Percentiles rank a stretch among this genome's conserved stretches.
phyloP scores from a whole-genome alignment of 2,329 filamentous ascomycete species.

The Fonsecaea pugnacius region DNA sequence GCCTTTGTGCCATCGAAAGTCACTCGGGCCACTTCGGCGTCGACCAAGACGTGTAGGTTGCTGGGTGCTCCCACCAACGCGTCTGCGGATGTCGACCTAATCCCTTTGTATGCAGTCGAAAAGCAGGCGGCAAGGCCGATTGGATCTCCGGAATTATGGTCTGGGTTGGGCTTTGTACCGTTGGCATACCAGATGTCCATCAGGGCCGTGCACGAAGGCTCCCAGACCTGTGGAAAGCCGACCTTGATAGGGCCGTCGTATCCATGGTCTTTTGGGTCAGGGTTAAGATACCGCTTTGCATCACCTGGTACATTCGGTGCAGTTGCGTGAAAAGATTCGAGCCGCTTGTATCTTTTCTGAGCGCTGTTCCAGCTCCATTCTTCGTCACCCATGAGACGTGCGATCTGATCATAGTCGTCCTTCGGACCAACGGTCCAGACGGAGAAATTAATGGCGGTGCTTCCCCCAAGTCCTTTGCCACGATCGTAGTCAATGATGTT shows the following conservation, averaged over 20 bases:
- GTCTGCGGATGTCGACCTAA: constrained; percentile 58
- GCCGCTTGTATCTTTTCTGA: constrained; percentile 54
- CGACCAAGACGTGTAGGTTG: constrained; percentile 60
- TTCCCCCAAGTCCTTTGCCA: constrained; percentile 58
- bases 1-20: constrained; percentile 53
- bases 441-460: constrained; percentile 60
- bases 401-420: constrained; percentile 68
- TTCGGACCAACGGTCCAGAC: constrained; percentile 60
- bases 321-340: constrained; percentile 59
- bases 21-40: constrained; percentile 54
- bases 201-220: constrained; percentile 53
- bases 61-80: constrained; percentile 50
- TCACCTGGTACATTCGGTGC: constrained; percentile 41
- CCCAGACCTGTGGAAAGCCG: constrained; percentile 55
- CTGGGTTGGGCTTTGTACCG: constrained; percentile 57
- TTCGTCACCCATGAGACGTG: constrained; percentile 59
- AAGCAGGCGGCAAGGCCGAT: constrained; percentile 60
- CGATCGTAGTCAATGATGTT: constrained; percentile 57
- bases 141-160: constrained; percentile 64
- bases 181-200: constrained; percentile 56
- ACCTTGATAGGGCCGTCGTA: constrained; percentile 54
- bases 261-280: constrained; percentile 55
- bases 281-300: constrained; percentile 54
- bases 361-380: constrained; percentile 61
- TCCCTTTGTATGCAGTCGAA: constrained; percentile 55